Base-by-base conservation (phyloP, 768 basidiomycete species). In the Phaeolepiota aurea region DNA sequence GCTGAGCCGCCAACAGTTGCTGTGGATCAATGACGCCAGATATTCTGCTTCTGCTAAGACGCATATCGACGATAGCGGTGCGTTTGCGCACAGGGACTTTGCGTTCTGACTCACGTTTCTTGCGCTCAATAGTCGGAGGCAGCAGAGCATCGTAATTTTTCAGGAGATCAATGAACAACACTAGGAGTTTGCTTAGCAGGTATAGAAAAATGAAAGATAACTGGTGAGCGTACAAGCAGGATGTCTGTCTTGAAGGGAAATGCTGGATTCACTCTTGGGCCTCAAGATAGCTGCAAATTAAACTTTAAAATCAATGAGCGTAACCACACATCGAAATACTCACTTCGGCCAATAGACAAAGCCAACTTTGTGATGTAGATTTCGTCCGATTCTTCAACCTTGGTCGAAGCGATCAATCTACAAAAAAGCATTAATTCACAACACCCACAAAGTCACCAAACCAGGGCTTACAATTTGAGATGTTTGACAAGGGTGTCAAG, bases 221-320 rank as follows among this genome's bases (percentile, higher is more conserved):
- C 18, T 7, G 19, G 19, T 11, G 18, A 28, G 65, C 77, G 49
- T 58, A 84, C 87, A 62, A 12, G 83, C 74, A 38, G 89, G 79
- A 64, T 94, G 83, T 30, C 90, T 85, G 56, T 92, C 92, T 57
- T 94, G 89, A 45, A 98, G 82, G 2, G 92, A 89, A 18, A 92
- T 56, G 42, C 89, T 77, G 3, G 79, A 82, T 55, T 97, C 92
- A 30, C 68, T 52, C 59, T 80, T 86, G 14, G 94, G 94, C 19
- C 91, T 70, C 21, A 94, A 65, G 35, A 97, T 73, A 20, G 78
- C 88, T 92, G 46, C 4, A 35, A 31, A 20, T 9, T n/a, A n/a
- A n/a, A n/a, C n/a, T n/a, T n/a, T n/a, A n/a, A n/a, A n/a, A n/a
- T n/a, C n/a, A n/a, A 37, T 43, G 10, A 43, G 31, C 14, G 48